Evolutionary conservation across 768 basidiomycete genomes (phyloP).

Genomic region (Suillus paluster): DNA sequence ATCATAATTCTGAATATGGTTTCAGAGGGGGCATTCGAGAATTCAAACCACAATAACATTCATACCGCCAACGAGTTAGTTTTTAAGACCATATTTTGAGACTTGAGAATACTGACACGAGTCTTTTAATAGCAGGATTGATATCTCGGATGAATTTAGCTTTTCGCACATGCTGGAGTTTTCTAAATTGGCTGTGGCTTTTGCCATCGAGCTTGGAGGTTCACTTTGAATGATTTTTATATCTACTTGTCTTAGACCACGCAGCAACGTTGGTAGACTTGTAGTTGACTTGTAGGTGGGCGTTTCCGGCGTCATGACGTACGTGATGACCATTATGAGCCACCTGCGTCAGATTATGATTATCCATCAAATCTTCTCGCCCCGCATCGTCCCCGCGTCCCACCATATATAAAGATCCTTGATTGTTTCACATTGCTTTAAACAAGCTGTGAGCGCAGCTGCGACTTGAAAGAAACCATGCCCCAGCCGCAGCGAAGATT

Average conservation of each 20-base stretch:
- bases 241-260: no score
- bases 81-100: slow-evolving; percentile 42
- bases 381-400: slow-evolving; percentile 4
- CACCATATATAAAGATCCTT: slow-evolving; percentile 3
- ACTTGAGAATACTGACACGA: slow-evolving; percentile 35
- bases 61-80: slow-evolving; percentile 82
- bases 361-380: not conserved
- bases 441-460: not conserved
- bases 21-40: slow-evolving; percentile 68
- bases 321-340: not conserved
- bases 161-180: slow-evolving; percentile 91
- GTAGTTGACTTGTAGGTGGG: not conserved
- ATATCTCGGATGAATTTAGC: slow-evolving; percentile 87
- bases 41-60: slow-evolving; percentile 76
- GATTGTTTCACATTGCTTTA: not conserved
- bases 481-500: slow-evolving; percentile 38
- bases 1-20: not conserved
- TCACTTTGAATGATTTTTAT: no score
- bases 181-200: slow-evolving; percentile 81
- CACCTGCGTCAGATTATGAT: not conserved
- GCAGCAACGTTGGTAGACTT: not conserved
- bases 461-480: slow-evolving; percentile 16
- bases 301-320: not conserved
- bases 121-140: slow-evolving; percentile 62
- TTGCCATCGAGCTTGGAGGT: slow-evolving; percentile 71